These are phyloP conservation scores for Kwoniella sp. DNA, from an alignment of 768 basidiomycete species.

Conservation along the genomic window DNA sequence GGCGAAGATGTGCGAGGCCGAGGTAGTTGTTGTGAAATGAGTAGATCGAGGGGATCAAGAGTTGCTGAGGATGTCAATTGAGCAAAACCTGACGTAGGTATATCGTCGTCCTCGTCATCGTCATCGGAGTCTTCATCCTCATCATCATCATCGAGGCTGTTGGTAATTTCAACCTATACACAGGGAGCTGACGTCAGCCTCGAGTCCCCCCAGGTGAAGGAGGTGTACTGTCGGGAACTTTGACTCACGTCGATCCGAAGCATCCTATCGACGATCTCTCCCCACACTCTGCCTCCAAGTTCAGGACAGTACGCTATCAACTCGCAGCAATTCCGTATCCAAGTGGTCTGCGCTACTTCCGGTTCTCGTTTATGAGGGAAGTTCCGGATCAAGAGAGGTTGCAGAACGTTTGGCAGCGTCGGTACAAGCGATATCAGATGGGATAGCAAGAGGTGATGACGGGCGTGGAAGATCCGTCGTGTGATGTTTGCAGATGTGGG, in stretches of 20 bases:
- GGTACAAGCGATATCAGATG: constrained; percentile 88
- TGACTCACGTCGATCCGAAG: constrained; percentile 92
- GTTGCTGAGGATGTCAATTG: constrained; percentile 3
- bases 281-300: constrained; percentile 75
- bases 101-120: constrained; percentile 44
- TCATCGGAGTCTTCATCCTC: constrained; percentile 48
- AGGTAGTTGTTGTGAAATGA: constrained; percentile 48
- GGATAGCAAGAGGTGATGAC: constrained; percentile 79
- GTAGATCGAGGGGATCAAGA: constrained; percentile 81
- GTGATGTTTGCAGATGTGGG: constrained; percentile 62
- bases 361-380: constrained; percentile 94
- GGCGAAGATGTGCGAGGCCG: constrained; percentile 17
- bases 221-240: too few relatives aligned
- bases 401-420: constrained; percentile 81
- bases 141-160: constrained; percentile 87
- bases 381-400: constrained; percentile 76
- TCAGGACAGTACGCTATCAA: constrained; percentile 86
- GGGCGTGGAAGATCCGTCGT: constrained; percentile 77
- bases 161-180: constrained; percentile 87
- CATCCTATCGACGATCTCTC: constrained; percentile 86
- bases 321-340: constrained; percentile 83
- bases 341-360: constrained; percentile 76
- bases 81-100: constrained; percentile 6
- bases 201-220: too few relatives aligned
- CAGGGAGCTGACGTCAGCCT: constrained; percentile 1